Evolutionary conservation across 176 grass and related monocot genomes (phyloP).

Genomic region (Melocanna baccifera): DNA sequence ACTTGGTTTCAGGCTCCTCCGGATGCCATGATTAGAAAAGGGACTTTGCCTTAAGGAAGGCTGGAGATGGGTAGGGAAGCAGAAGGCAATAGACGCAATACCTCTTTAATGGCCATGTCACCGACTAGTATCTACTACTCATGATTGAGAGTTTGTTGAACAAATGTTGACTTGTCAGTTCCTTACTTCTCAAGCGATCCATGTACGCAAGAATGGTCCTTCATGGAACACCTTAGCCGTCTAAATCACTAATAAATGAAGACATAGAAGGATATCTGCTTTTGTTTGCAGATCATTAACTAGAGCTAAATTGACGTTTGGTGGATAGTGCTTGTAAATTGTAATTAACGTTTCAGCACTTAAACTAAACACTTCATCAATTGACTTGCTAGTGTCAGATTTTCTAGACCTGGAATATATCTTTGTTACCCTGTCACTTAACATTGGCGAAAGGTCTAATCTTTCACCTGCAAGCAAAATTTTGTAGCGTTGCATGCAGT

Average conservation of each 20-base stretch:
- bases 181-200: constrained; percentile 5
- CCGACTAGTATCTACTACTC: neutral
- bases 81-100: neutral
- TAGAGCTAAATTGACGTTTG: constrained; percentile 17
- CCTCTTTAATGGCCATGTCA: neutral
- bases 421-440: constrained; percentile 22
- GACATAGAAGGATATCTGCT: neutral
- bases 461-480: neutral
- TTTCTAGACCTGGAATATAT: neutral
- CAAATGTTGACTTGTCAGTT: neutral
- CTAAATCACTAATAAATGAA: neutral
- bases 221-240: neutral
- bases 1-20: constrained; percentile 1
- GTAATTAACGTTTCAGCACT: neutral
- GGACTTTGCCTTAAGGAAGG: neutral
- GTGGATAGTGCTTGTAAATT: neutral
- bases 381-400: neutral
- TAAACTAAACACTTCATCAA: neutral
- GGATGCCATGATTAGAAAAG: constrained; percentile 6
- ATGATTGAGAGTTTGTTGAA: constrained; percentile 23
- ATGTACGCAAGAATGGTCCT: neutral
- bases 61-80: constrained; percentile 8
- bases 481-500: neutral
- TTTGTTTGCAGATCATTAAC: constrained; percentile 13
- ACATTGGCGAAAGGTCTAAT: neutral